Base-by-base conservation (phyloP, 441 rosid species). In the Isatis lusitanica region DNA sequence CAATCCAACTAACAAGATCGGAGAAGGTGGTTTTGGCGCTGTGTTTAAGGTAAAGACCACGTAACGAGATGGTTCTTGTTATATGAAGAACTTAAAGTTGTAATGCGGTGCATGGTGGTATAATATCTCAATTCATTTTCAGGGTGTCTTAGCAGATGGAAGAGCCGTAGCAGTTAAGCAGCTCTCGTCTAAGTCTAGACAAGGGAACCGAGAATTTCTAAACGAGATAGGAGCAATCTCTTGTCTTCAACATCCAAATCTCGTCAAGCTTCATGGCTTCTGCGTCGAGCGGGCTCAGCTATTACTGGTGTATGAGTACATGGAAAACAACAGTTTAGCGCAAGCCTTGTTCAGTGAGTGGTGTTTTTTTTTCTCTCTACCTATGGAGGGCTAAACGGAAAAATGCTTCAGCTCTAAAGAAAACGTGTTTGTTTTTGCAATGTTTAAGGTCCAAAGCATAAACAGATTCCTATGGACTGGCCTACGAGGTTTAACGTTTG, bases 21-120 rank as follows among this genome's bases (percentile, higher is more conserved):
- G 98, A 21, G 90, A 90, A 83, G 98, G 95, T 59, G 97, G 95
- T 70, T 92, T 92, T 46, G 97, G 97, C 57, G 68, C 96, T 48
- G 98, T 92, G 0, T 89, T 85, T 79, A 90, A 89, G 89, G 98
- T 91, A 71, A 55, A 70, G 62, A 39, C 35, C 30, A 62, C 1
- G 0, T 4, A 65, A 51, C 12, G 53, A 52, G 44, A 53, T 62
- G 63, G 57, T 46, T 73, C 38, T 52, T 61, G 38, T 44, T 43
- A 52, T 39, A 42, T 53, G 18, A 44, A 72, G 65, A 52, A 77
- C 6, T 8, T 13, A 40, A 71, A 71, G 43, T 35, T 66, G 63
- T 38, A 12, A 17, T 28, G 38, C 17, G 56, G 21, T 24, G 46
- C 36, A 58, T 71, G 66, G 70, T 68, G 24, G 73, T 15, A 55